These are phyloP conservation scores for Tetrahymena malaccensis DNA, from an alignment of 73 alveolate species.

Conservation along the genomic window DNA sequence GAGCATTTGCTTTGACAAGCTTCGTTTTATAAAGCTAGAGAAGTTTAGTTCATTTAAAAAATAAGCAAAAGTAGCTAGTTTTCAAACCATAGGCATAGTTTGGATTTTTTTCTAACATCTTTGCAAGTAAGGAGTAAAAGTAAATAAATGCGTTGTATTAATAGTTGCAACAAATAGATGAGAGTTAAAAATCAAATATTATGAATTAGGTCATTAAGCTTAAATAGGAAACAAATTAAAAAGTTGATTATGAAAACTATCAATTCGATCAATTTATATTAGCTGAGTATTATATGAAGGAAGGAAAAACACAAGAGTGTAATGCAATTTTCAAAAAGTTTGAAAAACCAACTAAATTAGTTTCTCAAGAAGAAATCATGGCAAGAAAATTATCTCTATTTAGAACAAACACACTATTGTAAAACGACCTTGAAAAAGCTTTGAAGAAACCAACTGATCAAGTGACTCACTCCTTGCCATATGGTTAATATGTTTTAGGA, in stretches of 20 bases:
- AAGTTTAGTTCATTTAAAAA: not conserved
- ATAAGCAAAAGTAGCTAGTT: not conserved
- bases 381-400: not conserved
- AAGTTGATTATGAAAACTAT: not conserved
- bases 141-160: not conserved
- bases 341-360: not conserved
- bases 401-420: not conserved
- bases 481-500: not conserved
- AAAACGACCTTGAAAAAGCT: not conserved
- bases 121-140: not conserved
- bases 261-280: not conserved
- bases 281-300: not conserved
- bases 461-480: not conserved
- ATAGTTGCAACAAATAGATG: not conserved
- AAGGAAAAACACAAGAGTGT: not conserved
- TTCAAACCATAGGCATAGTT: not conserved
- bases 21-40: not conserved
- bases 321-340: not conserved
- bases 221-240: not conserved
- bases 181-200: not conserved
- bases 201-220: not conserved
- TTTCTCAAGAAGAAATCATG: not conserved
- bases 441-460: not conserved
- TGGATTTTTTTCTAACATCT: not conserved
- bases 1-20: not conserved